A percentile compares a stretch with the other conserved stretches of the same genome.
phyloP scores from a whole-genome alignment of 2,329 filamentous ascomycete genomes.

The Epichloe brachyelytri region DNA sequence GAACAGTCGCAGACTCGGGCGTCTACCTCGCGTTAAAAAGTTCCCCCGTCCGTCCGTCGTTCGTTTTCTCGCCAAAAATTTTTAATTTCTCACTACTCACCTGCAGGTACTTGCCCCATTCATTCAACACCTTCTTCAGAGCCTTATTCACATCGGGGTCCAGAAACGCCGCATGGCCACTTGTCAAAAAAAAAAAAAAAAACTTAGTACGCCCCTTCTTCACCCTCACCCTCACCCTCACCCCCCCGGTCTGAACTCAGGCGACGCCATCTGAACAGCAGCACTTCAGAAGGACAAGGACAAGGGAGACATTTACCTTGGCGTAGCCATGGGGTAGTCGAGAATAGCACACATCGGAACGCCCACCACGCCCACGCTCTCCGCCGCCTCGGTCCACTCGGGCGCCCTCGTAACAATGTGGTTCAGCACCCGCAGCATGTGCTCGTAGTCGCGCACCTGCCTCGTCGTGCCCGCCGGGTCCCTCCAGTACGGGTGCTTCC shows the following conservation, averaged over 20 bases:
- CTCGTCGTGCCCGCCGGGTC: slow-evolving; percentile 48
- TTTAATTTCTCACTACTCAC: slow-evolving; percentile 16
- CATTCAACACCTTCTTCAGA: slow-evolving; percentile 41
- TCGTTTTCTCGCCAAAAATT: not conserved
- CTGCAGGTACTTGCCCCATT: slow-evolving; percentile 42
- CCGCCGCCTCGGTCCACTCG: slow-evolving; percentile 39
- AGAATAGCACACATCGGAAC: slow-evolving; percentile 41
- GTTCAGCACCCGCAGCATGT: slow-evolving; percentile 56
- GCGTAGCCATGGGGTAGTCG: slow-evolving; percentile 44
- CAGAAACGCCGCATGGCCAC: slow-evolving; percentile 39
- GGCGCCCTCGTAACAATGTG: slow-evolving; percentile 39
- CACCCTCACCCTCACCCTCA: too few species aligned
- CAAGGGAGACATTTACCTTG: slow-evolving; percentile 22
- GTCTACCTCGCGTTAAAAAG: slow-evolving; percentile 17
- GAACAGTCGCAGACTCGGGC: slow-evolving; percentile 39
- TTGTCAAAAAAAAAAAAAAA: slow-evolving; percentile 9
- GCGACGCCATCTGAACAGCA: too few species aligned
- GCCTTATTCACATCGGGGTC: slow-evolving; percentile 41
- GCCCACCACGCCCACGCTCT: slow-evolving; percentile 37
- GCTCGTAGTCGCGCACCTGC: slow-evolving; percentile 51
- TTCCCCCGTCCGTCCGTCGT: too few species aligned
- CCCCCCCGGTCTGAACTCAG: too few species aligned
- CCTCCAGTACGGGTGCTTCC: slow-evolving; percentile 42
- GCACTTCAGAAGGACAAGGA: not conserved
- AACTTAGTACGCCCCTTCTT: not conserved